phyloP scores from a whole-genome alignment of 169 alveolate species.

The Eimeria brunetti region DNA sequence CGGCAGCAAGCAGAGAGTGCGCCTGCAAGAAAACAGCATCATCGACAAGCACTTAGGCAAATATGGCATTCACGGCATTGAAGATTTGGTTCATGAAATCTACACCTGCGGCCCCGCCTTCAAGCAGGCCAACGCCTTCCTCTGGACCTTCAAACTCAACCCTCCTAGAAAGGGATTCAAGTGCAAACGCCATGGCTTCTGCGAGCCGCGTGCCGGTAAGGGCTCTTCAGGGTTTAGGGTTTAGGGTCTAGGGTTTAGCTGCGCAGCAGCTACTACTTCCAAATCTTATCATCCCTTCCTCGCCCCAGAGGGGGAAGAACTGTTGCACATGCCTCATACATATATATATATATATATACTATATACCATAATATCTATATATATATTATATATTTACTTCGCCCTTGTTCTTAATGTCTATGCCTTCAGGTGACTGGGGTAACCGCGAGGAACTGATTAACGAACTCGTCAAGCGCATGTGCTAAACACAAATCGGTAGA shows the following conservation, averaged over 20 bases:
- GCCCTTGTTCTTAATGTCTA: background rate
- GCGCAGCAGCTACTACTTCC: conserved; percentile 89
- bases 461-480: conserved; percentile 83
- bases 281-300: conserved; percentile 16
- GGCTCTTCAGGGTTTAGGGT: conserved; percentile 91
- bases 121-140: conserved; percentile 98
- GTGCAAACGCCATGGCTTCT: conserved; percentile 98
- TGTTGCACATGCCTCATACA: too few relatives aligned
- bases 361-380: too few relatives aligned
- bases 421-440: conserved; percentile 89
- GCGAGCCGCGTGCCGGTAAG: conserved; percentile 98
- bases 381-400: too few relatives aligned
- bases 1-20: conserved; percentile 94
- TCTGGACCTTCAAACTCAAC: conserved; percentile 99
- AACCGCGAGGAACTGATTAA: conserved; percentile 91
- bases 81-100: conserved; percentile 99
- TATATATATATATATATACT: background rate
- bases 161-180: conserved; percentile 99
- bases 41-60: conserved; percentile 92
- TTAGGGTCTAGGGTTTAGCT: conserved; percentile 87
- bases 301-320: too few relatives aligned
- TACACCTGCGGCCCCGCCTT: conserved; percentile 99
- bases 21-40: conserved; percentile 92
- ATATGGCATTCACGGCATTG: conserved; percentile 92
- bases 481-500: conserved; percentile 13